Evolutionary conservation across 495 filamentous ascomycete species (phyloP), one percentile per base, ranked within the genome.

Genomic region (Xylaria grammica): DNA sequence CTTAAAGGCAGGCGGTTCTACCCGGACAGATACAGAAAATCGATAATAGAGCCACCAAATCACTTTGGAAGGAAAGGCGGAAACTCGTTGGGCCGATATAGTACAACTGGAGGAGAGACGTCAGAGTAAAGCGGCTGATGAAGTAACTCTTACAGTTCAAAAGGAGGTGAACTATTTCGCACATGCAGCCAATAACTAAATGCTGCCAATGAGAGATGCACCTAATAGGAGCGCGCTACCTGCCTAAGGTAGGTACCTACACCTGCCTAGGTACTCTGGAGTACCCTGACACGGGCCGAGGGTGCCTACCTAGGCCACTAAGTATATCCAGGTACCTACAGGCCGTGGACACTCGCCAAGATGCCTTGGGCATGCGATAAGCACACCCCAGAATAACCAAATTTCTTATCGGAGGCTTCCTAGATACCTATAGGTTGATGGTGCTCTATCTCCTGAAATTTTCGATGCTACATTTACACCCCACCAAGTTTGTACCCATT

Each of bases 81-180:
- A 26, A 54, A 30, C 15, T 42, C 20, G 20, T 42, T 40, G 53
- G 51, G 51, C n/a, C 32, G n/a, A 56, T 26, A 17, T 20, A 59
- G 42, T 59, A 44, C 19, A 42, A 26, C 29, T 17, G 24, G 26
- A 48, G 56, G 27, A 48, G 15, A 34, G 24, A 36, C 36, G 56
- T 46, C 40, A 29, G 56, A 36, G 29, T 48, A 32, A 34, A 46
- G 19, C 26, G 22, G 40, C 17, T 19, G 55, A 10, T 26, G 29
- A 48, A 59, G 24, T 46, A 24, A 34, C 10, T 27, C 42, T 32
- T 58, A 46, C 38, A 29, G 38, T 59, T 42, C 36, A 46, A 59
- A 59, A 59, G 56, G 40, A 59, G 56, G 56, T 59, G 56, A 34
- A 59, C 56, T 48, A 59, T 24, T 58, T 58, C 34, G 27, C 42